Evolutionary conservation across 1,139 yeast genomes (phyloP), one percentile per base, ranked within the genome.

Genomic region (Scheffersomyces illinoinensis): DNA sequence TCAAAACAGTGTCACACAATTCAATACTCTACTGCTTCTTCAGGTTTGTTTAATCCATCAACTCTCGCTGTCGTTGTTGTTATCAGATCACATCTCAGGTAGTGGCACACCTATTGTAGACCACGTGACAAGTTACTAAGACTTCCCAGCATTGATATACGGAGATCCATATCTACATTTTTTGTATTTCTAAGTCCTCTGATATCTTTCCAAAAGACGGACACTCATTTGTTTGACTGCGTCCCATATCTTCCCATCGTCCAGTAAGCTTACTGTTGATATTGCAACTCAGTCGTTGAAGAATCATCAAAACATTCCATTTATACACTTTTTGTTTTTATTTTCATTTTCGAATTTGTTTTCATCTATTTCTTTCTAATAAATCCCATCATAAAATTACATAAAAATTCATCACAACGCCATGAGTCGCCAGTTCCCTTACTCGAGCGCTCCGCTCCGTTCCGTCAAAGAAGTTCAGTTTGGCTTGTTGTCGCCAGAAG

Each of bases 401-500:
- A 55, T 56, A 59, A 54, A 55, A 57, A 53, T 54, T 52, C 47
- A 26, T 47, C n/a, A 56, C 53, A 61, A 47, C 60, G 66, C 50
- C 56, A 80, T 79, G 84, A 79, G 83, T 76, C 82, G 83, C 65
- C 83, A 82, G 71, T 93, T 93, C 76, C 96, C 97, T 72, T 93
- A 91, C 82, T 93, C 98, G 61, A 92, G 97, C 81, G 98, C 98
- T 63, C 98, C 98, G 58, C 86, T 95, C 76, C 91, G 98, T 76
- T 88, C 97, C 54, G 93, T 95, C 65, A 95, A 93, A 79, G 99
- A 95, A 83, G 98, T 93, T 70, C 99, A 95, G 82, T 96, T 96
- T 81, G 99, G 99, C 62, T 88, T 96, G 70, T 87, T 96, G 65
- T 93, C 98, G 26, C 99, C 99, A 39, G 99, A 95, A 79, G 99